Conservation (phyloP, 352 stramenopile genomes). For the Elongisporangium senticosum region DNA sequence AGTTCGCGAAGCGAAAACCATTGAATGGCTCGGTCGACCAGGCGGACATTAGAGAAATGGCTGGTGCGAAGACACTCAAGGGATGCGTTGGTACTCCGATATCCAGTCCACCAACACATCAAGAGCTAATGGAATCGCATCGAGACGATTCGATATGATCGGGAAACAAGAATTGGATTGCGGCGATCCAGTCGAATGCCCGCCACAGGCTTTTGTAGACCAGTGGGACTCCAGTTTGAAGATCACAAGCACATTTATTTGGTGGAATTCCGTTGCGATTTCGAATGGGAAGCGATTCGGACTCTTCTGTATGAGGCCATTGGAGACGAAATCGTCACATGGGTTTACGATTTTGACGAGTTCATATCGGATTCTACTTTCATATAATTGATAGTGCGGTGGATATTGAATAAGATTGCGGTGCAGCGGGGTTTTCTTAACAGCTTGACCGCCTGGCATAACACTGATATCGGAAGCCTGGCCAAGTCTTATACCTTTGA, state of each 20-base stretch:
- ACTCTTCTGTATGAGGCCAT: slow-evolving; percentile 14
- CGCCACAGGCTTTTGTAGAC: no score
- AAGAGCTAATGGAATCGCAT: no score
- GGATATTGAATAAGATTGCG: slow-evolving; percentile 18
- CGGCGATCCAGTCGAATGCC: no score
- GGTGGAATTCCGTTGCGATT: slow-evolving; percentile 12
- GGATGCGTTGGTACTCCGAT: slow-evolving; percentile 19
- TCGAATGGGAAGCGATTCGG: slow-evolving; percentile 17
- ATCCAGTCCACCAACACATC: no score
- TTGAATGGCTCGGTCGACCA: no score
- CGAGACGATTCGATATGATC: no score
- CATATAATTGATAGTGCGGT: slow-evolving; percentile 20
- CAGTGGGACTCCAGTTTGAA: no score
- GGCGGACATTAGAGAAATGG: slow-evolving; percentile 16
- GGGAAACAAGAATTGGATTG: no score
- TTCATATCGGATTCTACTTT: slow-evolving; percentile 27
- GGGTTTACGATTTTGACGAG: slow-evolving; percentile 22
- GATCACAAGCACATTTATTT: no score
- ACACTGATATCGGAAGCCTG: slow-evolving; percentile 19
- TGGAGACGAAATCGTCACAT: not conserved
- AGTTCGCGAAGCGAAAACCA: slow-evolving; percentile 24
- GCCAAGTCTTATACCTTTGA: slow-evolving; percentile 18
- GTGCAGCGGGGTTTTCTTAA: slow-evolving; percentile 8
- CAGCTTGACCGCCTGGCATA: not conserved
- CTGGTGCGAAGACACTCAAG: slow-evolving; percentile 20